phyloP scores from a whole-genome alignment of 2,329 filamentous ascomycete genomes.

The Grosmannia serpens region DNA sequence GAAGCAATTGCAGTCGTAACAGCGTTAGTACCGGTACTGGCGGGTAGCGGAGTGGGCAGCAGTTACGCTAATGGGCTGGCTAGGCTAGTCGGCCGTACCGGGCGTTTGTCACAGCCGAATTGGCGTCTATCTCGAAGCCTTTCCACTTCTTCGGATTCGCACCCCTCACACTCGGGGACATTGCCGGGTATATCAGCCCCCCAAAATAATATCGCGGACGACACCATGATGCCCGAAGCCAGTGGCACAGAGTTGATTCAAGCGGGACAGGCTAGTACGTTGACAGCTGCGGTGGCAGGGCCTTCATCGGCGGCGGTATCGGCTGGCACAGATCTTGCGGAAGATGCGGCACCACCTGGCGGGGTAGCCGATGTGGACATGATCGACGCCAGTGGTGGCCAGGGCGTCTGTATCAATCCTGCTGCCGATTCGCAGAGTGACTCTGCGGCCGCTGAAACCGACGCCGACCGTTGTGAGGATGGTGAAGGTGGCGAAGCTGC shows the following conservation, averaged over 20 bases:
- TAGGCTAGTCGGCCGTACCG: not conserved
- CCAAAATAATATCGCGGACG: not conserved
- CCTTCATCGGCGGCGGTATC: not conserved
- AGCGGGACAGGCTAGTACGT: not conserved
- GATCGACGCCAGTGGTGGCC: not conserved
- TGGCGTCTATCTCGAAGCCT: not conserved
- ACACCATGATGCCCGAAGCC: not conserved
- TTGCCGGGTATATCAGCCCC: not conserved
- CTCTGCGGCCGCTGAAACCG: not conserved
- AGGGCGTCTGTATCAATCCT: not conserved
- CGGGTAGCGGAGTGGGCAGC: not conserved
- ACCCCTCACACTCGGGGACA: not conserved
- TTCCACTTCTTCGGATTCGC: not conserved
- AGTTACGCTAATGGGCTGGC: not conserved
- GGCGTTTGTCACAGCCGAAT: not conserved
- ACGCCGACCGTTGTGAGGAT: not conserved
- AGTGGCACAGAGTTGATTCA: not conserved
- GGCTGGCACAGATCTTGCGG: not conserved
- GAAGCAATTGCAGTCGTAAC: not conserved
- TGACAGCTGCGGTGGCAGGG: not conserved
- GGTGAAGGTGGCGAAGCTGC: not conserved
- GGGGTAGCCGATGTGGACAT: not conserved
- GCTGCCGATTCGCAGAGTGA: not conserved
- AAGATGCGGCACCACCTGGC: not conserved
- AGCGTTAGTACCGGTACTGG: not conserved